phyloP scores from a whole-genome alignment of 1,284 basidiomycete species.

The Ceratobasidium sp. region DNA sequence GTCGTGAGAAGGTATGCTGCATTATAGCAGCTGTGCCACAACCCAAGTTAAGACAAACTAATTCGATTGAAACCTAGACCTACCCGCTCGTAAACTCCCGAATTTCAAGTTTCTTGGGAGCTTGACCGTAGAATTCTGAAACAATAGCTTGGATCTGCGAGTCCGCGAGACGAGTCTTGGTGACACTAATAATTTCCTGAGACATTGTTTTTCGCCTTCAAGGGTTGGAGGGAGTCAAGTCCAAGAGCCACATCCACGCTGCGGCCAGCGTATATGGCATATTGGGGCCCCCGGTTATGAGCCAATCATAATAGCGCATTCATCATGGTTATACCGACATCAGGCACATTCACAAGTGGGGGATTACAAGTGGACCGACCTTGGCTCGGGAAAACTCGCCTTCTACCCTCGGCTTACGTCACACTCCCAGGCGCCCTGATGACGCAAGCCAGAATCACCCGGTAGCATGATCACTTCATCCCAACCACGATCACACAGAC shows the following conservation, averaged over 20 bases:
- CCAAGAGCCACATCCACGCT: too few species aligned
- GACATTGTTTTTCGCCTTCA: neutral
- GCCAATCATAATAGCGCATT: too few species aligned
- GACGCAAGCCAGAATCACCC: constrained; percentile 11
- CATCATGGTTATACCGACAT: too few species aligned
- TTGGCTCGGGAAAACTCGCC: too few species aligned
- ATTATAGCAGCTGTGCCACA: constrained; percentile 10
- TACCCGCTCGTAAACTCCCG: constrained; percentile 22
- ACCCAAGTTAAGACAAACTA: neutral
- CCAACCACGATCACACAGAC: constrained; percentile 17
- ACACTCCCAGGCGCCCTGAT: neutral
- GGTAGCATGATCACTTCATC: constrained; percentile 24
- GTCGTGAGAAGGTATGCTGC: constrained; percentile 22
- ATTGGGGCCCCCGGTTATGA: too few species aligned
- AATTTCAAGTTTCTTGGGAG: neutral
- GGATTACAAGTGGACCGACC: too few species aligned
- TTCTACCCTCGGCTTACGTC: too few species aligned
- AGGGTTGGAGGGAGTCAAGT: neutral
- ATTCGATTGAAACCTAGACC: neutral
- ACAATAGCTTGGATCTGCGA: constrained; percentile 10
- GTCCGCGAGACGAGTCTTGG: constrained; percentile 6
- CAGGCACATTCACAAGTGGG: too few species aligned
- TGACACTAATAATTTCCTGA: constrained; percentile 16
- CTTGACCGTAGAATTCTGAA: neutral
- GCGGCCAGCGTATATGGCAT: too few species aligned